Evolutionary conservation across 805 yeast species (phyloP).

Genomic region (Wickerhamiella qilinensis): DNA sequence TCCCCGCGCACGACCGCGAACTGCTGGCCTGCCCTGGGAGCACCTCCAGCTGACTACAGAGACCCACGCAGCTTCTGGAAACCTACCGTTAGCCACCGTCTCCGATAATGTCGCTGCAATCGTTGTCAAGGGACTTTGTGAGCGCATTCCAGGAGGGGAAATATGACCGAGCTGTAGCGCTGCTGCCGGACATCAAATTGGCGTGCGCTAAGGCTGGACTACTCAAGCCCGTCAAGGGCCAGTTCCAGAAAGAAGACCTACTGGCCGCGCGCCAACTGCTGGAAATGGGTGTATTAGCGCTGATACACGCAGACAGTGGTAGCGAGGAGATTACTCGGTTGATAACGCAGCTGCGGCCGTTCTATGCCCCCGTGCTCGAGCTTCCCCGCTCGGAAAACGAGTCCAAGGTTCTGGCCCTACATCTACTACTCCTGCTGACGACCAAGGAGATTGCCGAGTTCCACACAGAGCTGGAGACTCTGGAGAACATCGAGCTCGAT

Average conservation of each 20-base stretch:
- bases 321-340: conserved; percentile 54
- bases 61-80: neutral
- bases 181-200: conserved; percentile 59
- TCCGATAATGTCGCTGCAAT: conserved; percentile 35
- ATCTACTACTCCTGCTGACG: conserved; percentile 59
- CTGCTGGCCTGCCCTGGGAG: too few species aligned
- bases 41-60: too few species aligned
- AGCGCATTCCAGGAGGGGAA: conserved; percentile 44
- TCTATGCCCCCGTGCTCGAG: conserved; percentile 35
- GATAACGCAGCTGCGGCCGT: conserved; percentile 60
- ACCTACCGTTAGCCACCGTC: neutral
- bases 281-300: conserved; percentile 74
- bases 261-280: conserved; percentile 65
- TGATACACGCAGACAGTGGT: conserved; percentile 42
- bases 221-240: conserved; percentile 43
- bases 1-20: too few species aligned
- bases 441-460: conserved; percentile 75
- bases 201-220: conserved; percentile 65
- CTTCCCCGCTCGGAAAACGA: conserved; percentile 40
- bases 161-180: conserved; percentile 40
- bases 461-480: conserved; percentile 73
- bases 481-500: conserved; percentile 51
- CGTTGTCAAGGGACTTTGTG: conserved; percentile 54
- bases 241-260: conserved; percentile 35
- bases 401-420: conserved; percentile 58